Conservation (phyloP, 805 yeast genomes). For the Hanseniaspora guilliermondii region DNA sequence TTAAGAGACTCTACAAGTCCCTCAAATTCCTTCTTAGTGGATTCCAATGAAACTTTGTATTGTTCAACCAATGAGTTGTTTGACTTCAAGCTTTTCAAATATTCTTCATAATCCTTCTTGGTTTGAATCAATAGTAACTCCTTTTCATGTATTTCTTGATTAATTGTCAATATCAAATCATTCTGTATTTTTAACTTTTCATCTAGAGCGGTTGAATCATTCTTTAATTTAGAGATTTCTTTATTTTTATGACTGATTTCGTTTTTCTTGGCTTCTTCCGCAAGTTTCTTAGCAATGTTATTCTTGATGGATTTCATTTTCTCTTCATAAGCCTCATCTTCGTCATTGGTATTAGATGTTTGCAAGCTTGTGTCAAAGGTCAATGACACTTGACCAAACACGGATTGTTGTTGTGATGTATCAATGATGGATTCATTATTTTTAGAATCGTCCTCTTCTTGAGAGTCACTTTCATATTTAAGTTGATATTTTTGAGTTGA, state of each 20-base stretch:
- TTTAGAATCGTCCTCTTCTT: background rate
- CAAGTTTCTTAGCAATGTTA: background rate
- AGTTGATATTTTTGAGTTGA: background rate
- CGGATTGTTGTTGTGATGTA: background rate
- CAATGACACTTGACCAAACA: background rate
- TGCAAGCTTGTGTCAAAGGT: background rate
- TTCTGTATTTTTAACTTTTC: background rate
- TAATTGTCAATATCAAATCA: background rate
- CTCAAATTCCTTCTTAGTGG: background rate
- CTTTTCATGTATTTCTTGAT: conserved; percentile 2
- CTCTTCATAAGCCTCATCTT: background rate
- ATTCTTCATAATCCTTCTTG: conserved; percentile 17
- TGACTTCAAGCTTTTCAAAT: background rate
- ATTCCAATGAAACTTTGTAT: background rate
- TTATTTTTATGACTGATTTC: background rate
- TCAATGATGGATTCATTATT: background rate
- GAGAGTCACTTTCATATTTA: background rate
- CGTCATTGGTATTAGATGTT: background rate
- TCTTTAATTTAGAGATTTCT: background rate
- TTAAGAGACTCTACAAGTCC: background rate
- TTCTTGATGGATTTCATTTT: background rate
- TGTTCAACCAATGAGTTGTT: background rate
- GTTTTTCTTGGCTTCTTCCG: conserved; percentile 16
- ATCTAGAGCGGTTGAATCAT: background rate
- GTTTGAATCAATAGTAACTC: conserved; percentile 15